phyloP scores from a whole-genome alignment of 1,139 yeast species.

The Candida tropicalis region DNA sequence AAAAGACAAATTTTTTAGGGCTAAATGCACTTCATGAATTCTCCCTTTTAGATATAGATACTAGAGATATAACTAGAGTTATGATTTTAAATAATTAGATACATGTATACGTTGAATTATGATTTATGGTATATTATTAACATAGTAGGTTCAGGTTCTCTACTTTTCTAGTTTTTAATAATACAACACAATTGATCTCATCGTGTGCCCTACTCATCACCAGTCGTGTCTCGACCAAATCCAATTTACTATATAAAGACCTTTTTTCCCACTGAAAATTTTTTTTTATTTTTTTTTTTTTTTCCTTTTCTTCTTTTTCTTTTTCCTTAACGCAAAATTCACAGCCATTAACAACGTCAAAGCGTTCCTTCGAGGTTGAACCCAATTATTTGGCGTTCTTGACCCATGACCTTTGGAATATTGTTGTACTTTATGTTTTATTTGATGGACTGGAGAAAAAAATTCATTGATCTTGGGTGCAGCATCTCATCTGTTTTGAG shows the following conservation, averaged over 20 bases:
- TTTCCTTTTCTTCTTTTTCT: slow-evolving; percentile 21
- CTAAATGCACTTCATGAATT: too few relatives aligned
- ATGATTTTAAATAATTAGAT: too few relatives aligned
- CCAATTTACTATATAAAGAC: not conserved
- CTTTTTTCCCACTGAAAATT: slow-evolving; percentile 1
- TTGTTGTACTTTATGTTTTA: slow-evolving; percentile 42
- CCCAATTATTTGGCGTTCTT: slow-evolving; percentile 61
- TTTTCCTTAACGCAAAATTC: slow-evolving; percentile 59
- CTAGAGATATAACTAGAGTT: too few relatives aligned
- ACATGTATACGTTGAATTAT: too few relatives aligned
- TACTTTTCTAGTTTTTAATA: too few relatives aligned
- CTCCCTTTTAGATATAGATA: too few relatives aligned
- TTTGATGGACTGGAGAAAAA: slow-evolving; percentile 67
- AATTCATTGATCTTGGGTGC: slow-evolving; percentile 80
- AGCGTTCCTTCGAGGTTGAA: slow-evolving; percentile 79
- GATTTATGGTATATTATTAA: too few relatives aligned
- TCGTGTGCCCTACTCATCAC: too few relatives aligned
- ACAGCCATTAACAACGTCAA: slow-evolving; percentile 68
- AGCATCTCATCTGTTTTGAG: slow-evolving; percentile 58
- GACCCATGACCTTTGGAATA: slow-evolving; percentile 79
- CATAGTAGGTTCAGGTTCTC: too few relatives aligned
- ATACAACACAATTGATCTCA: too few relatives aligned
- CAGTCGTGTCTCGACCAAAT: not conserved
- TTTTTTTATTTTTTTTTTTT: slow-evolving; percentile 9
- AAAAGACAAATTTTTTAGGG: too few relatives aligned